Base-by-base conservation (phyloP, 2,329 filamentous ascomycete genomes). In the Fusarium sp. region DNA sequence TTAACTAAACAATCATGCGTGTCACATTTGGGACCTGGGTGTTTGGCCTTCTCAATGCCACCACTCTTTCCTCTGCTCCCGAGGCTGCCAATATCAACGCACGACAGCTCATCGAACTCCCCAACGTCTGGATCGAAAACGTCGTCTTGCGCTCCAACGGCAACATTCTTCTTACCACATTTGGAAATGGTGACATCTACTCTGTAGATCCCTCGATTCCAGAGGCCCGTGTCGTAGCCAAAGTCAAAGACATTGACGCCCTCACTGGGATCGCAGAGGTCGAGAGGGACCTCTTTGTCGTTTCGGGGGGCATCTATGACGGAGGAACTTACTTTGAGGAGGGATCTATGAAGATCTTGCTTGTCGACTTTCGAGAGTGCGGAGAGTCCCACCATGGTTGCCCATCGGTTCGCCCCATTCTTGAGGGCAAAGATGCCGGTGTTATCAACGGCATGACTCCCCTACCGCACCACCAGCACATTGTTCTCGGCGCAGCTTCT, bases 401-500 rank as follows among this genome's bases (percentile, higher is more conserved):
- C 2, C 5, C 52, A 16, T 62, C 50, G 2, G 20, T 62, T 7
- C 20, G 35, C 10, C 50, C 36, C 3, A 35, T 63, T 16, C 57
- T 67, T 11, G 50, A 70, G 3, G 56, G 61, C 4, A 52, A 52
- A 3, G 59, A 63, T 4, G 47, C 11, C 2, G 50, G 63, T 4
- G 42, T 58, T 6, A 31, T 63, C 2, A 36, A 70, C 10, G 67
- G 67, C 14, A 66, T 70, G 5, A 25, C 29, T 6, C 4, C 27
- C 2, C 10, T 71, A 2, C 42, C 31, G 0, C 2, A 16, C 2
- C 29, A 66, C 16, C 42, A 33, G 20, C 52, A 63, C 2, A 47
- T 71, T 18, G 45, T 70, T 13, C 57, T 71, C 14, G 50, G 62
- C 6, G 66, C 68, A n/a, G 66, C 60, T 45, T 66, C 68, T 5